Percentiles rank a stretch among this genome's conserved stretches.
These are phyloP conservation scores for Aspergillus awamori DNA, from an alignment of 2,329 filamentous ascomycete genomes.

Conservation along the genomic window DNA sequence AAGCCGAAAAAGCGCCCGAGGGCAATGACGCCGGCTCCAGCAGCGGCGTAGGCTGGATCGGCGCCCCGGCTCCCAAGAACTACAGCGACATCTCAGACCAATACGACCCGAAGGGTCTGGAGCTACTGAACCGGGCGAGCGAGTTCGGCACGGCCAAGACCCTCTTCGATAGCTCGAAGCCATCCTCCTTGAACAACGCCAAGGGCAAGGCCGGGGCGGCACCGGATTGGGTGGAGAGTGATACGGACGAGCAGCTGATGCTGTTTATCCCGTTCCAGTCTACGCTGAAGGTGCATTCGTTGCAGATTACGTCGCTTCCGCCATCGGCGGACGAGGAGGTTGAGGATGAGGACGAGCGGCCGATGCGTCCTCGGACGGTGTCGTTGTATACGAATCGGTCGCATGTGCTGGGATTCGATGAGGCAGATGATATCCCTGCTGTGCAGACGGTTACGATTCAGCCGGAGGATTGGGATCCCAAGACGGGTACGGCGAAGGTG, in stretches of 20 bases:
- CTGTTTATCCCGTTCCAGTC: constrained; percentile 88
- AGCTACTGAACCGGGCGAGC: constrained; percentile 84
- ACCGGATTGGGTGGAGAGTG: constrained; percentile 91
- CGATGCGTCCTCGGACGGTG: constrained; percentile 79
- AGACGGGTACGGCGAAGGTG: constrained; percentile 71
- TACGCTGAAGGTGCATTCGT: constrained; percentile 83
- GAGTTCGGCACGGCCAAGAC: constrained; percentile 72
- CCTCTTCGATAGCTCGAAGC: constrained; percentile 71
- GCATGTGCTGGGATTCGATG: constrained; percentile 91
- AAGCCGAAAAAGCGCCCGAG: constrained; percentile 56
- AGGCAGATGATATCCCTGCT: constrained; percentile 81
- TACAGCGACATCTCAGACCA: constrained; percentile 83
- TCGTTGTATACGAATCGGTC: constrained; percentile 86
- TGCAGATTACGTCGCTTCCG: constrained; percentile 81
- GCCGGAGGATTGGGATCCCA: constrained; percentile 75
- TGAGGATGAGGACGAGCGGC: constrained; percentile 70
- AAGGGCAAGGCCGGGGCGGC: constrained; percentile 55
- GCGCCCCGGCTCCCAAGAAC: constrained; percentile 72
- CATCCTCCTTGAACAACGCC: constrained; percentile 58
- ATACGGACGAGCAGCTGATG: constrained; percentile 95
- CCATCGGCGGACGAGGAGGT: constrained; percentile 50
- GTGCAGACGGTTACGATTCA: constrained; percentile 78
- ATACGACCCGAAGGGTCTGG: constrained; percentile 76
- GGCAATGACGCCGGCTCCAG: constrained; percentile 48
- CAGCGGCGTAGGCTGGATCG: constrained; percentile 64